Evolutionary conservation across 345 rosid species (phyloP).

Genomic region (Aquilaria sinensis): DNA sequence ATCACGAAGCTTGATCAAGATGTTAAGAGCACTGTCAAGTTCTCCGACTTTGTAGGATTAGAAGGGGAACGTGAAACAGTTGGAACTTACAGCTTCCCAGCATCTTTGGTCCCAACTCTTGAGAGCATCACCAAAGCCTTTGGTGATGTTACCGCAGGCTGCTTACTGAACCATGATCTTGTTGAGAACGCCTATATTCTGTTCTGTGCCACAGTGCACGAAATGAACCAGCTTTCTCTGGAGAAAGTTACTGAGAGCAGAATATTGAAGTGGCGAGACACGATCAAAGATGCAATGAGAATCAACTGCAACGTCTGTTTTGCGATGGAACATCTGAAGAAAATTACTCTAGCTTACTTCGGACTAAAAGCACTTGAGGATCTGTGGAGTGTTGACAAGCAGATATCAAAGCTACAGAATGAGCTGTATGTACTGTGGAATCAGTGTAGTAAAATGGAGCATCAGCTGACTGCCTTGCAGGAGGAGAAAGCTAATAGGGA

Average conservation of each 20-base stretch:
- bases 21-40: neutral
- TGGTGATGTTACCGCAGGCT: conserved; percentile 1
- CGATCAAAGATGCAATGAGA: conserved; percentile 10
- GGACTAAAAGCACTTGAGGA: neutral
- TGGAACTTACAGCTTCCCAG: neutral
- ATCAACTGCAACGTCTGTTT: neutral
- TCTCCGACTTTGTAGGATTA: neutral
- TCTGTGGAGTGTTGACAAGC: neutral
- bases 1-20: conserved; percentile 2
- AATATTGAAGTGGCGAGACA: conserved; percentile 3
- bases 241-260: neutral
- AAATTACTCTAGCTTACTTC: conserved; percentile 10
- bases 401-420: neutral
- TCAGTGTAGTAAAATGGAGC: neutral
- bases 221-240: neutral
- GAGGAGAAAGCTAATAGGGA: too few relatives aligned
- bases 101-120: neutral
- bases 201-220: conserved; percentile 1
- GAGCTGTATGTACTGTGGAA: neutral
- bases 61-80: neutral
- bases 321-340: conserved; percentile 13
- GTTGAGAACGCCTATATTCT: neutral
- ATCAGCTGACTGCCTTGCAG: too few relatives aligned
- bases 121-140: neutral
- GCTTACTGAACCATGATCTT: neutral